Base-by-base conservation (phyloP, 306 rosid genomes). In the Geum urbanum region DNA sequence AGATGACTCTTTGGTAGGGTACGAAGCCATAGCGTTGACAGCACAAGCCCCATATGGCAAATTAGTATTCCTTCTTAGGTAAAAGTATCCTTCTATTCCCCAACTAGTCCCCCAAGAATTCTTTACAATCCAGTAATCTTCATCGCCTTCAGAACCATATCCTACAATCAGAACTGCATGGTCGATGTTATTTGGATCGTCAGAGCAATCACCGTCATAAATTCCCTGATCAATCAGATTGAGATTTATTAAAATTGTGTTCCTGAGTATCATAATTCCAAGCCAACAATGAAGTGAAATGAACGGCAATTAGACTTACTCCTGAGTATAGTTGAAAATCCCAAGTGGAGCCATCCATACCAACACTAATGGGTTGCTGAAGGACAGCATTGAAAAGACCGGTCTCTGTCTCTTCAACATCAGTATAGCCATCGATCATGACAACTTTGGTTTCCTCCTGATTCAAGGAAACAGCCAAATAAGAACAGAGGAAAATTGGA, bases 51-150 rank as follows among this genome's bases (percentile, higher is more conserved):
- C 97, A 73, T 84, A 82, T 16, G 48, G 4, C 51, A 88, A 60
- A 71, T 80, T 18, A 22, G 85, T 85, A 20, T 88, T 90, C 76
- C 95, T 90, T 82, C 39, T 88, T 1, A 90, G 79, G 65, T 79
- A 81, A 62, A 90, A 43, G 76, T 86, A 90, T 13, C 97, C 97
- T 14, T 84, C 84, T 0, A 90, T 44, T 62, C 97, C 97, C 97
- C 97, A 90, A 9, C 40, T 47, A 61, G 90, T 83, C 55, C 96
- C 96, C 96, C 96, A 90, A 0, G 96, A 90, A 80, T 90, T 90
- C 79, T 90, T 90, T 22, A 81, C 90, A 27, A 90, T 90, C 96
- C 96, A 90, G 50, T 88, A 90, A 82, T 90, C 95, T 65, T 84
- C 89, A 59, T 44, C 80, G 20, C 72, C 81, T 55, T 84, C 90